Conservation (phyloP, 1,284 basidiomycete species). For the Austroboletus niveus region DNA sequence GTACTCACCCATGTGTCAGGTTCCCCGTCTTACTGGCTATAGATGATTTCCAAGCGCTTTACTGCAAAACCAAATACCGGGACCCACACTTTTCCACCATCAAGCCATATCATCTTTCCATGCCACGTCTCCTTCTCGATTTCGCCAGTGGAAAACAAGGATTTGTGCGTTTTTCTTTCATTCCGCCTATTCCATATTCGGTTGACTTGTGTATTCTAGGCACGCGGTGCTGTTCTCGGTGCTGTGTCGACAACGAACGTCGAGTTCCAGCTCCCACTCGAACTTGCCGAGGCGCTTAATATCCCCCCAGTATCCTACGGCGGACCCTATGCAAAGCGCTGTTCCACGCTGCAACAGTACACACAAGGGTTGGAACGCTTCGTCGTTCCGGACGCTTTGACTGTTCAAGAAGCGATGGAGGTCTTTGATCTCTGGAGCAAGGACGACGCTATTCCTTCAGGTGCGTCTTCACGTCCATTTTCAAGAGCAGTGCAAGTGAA, state of each 20-base stretch:
- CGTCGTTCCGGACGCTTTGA: constrained; percentile 56
- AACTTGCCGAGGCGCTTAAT: constrained; percentile 57
- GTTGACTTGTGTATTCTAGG: constrained; percentile 31
- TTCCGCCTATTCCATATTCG: constrained; percentile 20
- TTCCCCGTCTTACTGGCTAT: constrained; percentile 81
- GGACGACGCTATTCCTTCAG: constrained; percentile 36
- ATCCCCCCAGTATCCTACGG: constrained; percentile 35
- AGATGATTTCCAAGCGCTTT: constrained; percentile 86
- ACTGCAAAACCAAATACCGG: constrained; percentile 70
- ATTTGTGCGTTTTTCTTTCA: constrained; percentile 52
- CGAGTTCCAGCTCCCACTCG: constrained; percentile 51
- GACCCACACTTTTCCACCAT: constrained; percentile 76
- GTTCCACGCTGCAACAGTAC: constrained; percentile 47
- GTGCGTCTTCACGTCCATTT: constrained; percentile 11
- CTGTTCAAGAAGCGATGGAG: constrained; percentile 59
- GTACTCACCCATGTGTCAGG: constrained; percentile 29
- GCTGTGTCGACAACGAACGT: constrained; percentile 60
- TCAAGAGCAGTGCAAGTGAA: background rate
- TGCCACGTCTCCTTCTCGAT: constrained; percentile 78
- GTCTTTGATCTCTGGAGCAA: constrained; percentile 72
- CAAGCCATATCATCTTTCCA: constrained; percentile 77
- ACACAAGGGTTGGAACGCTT: constrained; percentile 53
- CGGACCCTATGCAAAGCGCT: constrained; percentile 51
- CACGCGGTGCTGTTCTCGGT: constrained; percentile 63
- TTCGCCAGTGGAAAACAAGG: constrained; percentile 66